These are phyloP conservation scores for Periconia sp. DNA, from an alignment of 2,329 filamentous ascomycete species.

Conservation along the genomic window DNA sequence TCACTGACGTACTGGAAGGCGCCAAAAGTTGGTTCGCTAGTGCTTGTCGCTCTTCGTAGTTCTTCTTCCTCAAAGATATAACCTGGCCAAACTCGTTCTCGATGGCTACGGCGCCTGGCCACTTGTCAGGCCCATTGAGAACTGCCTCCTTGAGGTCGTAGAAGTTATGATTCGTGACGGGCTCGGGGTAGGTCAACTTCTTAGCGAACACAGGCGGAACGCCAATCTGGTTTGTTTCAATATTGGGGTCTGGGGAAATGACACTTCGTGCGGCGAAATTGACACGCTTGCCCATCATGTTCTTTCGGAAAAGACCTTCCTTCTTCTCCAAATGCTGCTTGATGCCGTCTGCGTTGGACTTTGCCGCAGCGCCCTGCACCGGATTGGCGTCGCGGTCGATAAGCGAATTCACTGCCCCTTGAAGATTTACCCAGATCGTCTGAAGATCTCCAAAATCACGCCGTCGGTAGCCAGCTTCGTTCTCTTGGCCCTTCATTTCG, in stretches of 20 bases:
- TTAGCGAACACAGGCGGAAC: conserved; percentile 97
- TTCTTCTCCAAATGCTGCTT: conserved; percentile 99
- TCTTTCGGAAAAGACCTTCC: conserved; percentile 95
- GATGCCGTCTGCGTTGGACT: conserved; percentile 85
- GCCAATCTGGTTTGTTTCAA: conserved; percentile 98
- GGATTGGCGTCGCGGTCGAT: conserved; percentile 89
- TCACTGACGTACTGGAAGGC: conserved; percentile 72
- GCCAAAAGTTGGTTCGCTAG: conserved; percentile 92
- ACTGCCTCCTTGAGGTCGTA: conserved; percentile 94
- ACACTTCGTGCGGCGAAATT: conserved; percentile 97
- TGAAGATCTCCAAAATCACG: conserved; percentile 76
- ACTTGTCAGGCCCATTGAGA: conserved; percentile 89
- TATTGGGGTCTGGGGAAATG: conserved; percentile 97
- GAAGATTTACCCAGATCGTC: conserved; percentile 78
- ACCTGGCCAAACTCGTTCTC: conserved; percentile 95
- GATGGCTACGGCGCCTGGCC: conserved; percentile 91
- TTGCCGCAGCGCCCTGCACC: conserved; percentile 73
- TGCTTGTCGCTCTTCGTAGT: conserved; percentile 81
- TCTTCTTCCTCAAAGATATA: conserved; percentile 83
- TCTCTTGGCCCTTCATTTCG: conserved; percentile 60
- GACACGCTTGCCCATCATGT: conserved; percentile 99
- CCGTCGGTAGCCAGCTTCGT: conserved; percentile 44
- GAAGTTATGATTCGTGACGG: conserved; percentile 96
- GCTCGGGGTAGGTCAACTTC: conserved; percentile 95
- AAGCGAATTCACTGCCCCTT: conserved; percentile 88